A percentile compares a stretch with the other conserved stretches of the same genome.
These are phyloP conservation scores for Ustilago curta DNA, from an alignment of 1,284 basidiomycete species.

Conservation along the genomic window DNA sequence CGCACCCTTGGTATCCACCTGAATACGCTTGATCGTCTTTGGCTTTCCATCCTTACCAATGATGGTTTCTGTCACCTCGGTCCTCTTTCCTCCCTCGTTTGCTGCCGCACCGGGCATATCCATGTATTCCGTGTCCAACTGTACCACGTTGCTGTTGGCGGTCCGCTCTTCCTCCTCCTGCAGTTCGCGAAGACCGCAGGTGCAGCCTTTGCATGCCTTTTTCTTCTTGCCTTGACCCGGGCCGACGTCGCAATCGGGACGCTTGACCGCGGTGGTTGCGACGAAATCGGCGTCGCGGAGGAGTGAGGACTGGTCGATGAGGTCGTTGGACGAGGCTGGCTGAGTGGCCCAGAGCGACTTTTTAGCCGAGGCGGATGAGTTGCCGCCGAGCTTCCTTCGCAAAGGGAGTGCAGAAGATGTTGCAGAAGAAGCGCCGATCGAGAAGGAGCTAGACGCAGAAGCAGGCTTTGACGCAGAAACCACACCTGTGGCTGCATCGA, in stretches of 20 bases:
- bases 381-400: slow-evolving; percentile 50
- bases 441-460: slow-evolving; percentile 21
- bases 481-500: slow-evolving; percentile 17
- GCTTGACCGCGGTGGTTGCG: slow-evolving; percentile 54
- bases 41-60: slow-evolving; percentile 63
- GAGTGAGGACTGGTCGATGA: slow-evolving; percentile 61
- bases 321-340: slow-evolving; percentile 43
- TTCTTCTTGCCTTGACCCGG: slow-evolving; percentile 55
- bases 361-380: slow-evolving; percentile 31
- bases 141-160: slow-evolving; percentile 46
- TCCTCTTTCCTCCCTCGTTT: slow-evolving; percentile 32
- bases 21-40: slow-evolving; percentile 65
- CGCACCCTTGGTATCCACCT: slow-evolving; percentile 67
- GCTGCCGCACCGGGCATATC: slow-evolving; percentile 53
- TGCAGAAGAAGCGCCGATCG: slow-evolving; percentile 37
- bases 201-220: slow-evolving; percentile 69
- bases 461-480: slow-evolving; percentile 28
- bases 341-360: slow-evolving; percentile 65
- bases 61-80: slow-evolving; percentile 61
- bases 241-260: slow-evolving; percentile 66
- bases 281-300: slow-evolving; percentile 55
- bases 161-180: slow-evolving; percentile 64
- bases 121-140: slow-evolving; percentile 62
- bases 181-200: slow-evolving; percentile 66
- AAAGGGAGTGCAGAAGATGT: slow-evolving; percentile 49